Conservation (phyloP, 306 rosid genomes). For the Crataegus laevigata region DNA sequence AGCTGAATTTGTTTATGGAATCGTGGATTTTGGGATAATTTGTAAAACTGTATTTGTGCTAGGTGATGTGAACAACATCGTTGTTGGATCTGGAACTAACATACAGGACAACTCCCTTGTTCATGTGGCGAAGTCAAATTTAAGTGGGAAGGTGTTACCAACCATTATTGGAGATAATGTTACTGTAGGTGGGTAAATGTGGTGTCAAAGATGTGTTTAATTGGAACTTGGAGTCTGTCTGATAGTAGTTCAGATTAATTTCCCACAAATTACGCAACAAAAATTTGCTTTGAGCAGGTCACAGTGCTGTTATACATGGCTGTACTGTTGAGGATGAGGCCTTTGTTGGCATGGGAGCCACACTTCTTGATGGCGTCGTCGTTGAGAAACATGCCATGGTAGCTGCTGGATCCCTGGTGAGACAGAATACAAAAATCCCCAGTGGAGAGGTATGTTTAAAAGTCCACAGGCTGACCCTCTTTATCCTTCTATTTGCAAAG, state of each 20-base stretch:
- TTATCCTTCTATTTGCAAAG: background rate
- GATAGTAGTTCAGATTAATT: constrained; percentile 4
- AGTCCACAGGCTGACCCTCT: background rate
- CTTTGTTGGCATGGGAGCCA: constrained; percentile 95
- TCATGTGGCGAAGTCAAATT: constrained; percentile 79
- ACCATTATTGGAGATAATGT: constrained; percentile 86
- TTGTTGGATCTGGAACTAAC: constrained; percentile 83
- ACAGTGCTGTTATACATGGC: constrained; percentile 86
- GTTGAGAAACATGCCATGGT: constrained; percentile 95
- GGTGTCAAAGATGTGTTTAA: background rate
- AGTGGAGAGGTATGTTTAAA: constrained; percentile 73
- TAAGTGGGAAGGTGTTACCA: constrained; percentile 85
- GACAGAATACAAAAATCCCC: constrained; percentile 91
- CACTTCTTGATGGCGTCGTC: constrained; percentile 78
- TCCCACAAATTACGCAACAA: constrained; percentile 4
- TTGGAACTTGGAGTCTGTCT: background rate
- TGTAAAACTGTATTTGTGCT: background rate
- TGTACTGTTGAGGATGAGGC: constrained; percentile 97
- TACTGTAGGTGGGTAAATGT: constrained; percentile 68
- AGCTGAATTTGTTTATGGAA: background rate
- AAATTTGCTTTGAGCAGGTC: constrained; percentile 47
- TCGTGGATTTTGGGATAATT: background rate
- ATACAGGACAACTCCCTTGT: constrained; percentile 96
- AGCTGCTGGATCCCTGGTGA: constrained; percentile 90
- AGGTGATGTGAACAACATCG: constrained; percentile 89